Evolutionary conservation across 768 basidiomycete species (phyloP).

Genomic region (Xerocomellus dryophilus): DNA sequence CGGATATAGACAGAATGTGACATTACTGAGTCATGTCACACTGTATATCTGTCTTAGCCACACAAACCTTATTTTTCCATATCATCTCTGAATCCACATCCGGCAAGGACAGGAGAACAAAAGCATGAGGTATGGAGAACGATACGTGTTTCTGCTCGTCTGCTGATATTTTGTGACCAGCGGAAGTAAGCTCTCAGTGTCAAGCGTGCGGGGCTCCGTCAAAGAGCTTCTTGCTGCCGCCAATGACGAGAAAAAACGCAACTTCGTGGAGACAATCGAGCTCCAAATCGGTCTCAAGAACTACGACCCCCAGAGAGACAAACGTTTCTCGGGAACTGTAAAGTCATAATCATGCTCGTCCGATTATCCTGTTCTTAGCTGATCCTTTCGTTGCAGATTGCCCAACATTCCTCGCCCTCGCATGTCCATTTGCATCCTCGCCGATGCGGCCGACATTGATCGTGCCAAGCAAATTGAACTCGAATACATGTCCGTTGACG

Average conservation of each 20-base stretch:
- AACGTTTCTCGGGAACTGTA: conserved; percentile 99
- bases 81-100: conserved; percentile 24
- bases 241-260: conserved; percentile 85
- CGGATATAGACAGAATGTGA: conserved; percentile 7
- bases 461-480: conserved; percentile 96
- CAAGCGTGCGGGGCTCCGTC: conserved; percentile 99
- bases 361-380: not conserved
- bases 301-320: conserved; percentile 99
- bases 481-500: conserved; percentile 99
- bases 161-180: conserved; percentile 12
- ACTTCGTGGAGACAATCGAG: conserved; percentile 95
- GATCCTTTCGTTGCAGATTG: conserved; percentile 49
- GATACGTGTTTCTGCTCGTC: not conserved
- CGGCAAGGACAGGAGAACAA: conserved; percentile 17
- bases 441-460: conserved; percentile 98
- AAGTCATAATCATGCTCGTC: conserved; percentile 52
- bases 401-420: conserved; percentile 97
- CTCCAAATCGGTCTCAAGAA: conserved; percentile 97
- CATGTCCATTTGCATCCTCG: conserved; percentile 99
- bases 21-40: conserved; percentile 30
- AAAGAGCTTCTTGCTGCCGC: conserved; percentile 84
- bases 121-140: conserved; percentile 31
- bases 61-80: conserved; percentile 27
- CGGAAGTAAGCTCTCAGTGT: conserved; percentile 89
- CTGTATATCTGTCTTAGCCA: conserved; percentile 35